Evolutionary conservation across 2,329 filamentous ascomycete species (phyloP), one percentile per base, ranked within the genome.

Genomic region (Lecanoromycetidae sp.): DNA sequence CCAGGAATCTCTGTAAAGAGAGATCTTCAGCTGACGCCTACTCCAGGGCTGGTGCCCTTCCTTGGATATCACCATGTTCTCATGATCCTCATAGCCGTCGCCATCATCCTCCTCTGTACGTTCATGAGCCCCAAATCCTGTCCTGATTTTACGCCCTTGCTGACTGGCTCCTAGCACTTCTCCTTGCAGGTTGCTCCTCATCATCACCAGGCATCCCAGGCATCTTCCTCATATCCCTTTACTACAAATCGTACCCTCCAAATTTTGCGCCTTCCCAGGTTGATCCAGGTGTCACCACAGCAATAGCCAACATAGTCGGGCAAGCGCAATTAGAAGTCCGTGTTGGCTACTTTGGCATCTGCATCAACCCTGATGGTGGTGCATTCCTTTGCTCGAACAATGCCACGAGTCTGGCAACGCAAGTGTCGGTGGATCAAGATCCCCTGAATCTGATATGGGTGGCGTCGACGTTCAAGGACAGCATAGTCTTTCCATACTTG

Each of bases 191-290:
- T 59, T 98, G 91, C 68, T 96, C 91, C 4, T 96, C 90, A 8
- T 94, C 90, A 33, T 95, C 90, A 43, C 91, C 90, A 2, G 72
- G 94, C 46, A 95, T 98, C 58, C 91, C 91, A 22, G 80, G 82
- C 61, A 96, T 98, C 66, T 98, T 95, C 75, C 79, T 98, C 57
- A 85, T 98, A 55, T 94, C 88, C n/a, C 78, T 98, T 59, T 96
- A 94, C 77, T 98, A 95, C 71, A 72, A 94, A 63, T 73, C 77
- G 53, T 95, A 95, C 68, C 79, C 80, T 17, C 85, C 91, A 3
- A 71, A 76, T 23, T 90, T 90, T 56, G 80, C 85, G 57, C 84
- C 87, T 4, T 76, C 90, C 8, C 90, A 96, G 68, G 87, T 94
- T 56, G 81, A 94, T 63, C 94, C 93, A 52, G 85, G 83, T 49